Conservation (phyloP, 2,329 filamentous ascomycete species). For the Aphanocladium album region DNA sequence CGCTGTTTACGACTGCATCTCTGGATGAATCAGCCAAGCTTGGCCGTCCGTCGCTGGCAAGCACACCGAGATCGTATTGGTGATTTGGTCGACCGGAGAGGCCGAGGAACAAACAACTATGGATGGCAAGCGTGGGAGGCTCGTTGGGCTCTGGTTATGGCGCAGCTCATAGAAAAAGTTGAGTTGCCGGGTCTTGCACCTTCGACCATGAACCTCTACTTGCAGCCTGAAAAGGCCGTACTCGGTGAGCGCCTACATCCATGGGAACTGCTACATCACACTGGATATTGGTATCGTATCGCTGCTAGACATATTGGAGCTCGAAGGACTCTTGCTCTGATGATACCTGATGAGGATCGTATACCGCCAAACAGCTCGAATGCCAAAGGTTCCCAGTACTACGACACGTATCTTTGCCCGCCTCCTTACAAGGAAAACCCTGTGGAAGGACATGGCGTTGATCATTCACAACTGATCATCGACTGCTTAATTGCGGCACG, state of each 20-base stretch:
- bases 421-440: constrained; percentile 58
- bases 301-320: constrained; percentile 53
- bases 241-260: constrained; percentile 55
- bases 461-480: constrained; percentile 53
- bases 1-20: constrained; percentile 78
- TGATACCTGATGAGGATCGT: constrained; percentile 57
- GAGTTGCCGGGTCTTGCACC: constrained; percentile 46
- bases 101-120: constrained; percentile 82
- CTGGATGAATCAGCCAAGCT: constrained; percentile 72
- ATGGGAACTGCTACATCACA: constrained; percentile 61
- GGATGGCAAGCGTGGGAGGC: constrained; percentile 94
- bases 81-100: constrained; percentile 75
- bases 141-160: constrained; percentile 61
- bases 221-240: constrained; percentile 54
- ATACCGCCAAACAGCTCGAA: constrained; percentile 45
- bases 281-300: constrained; percentile 61
- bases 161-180: constrained; percentile 51
- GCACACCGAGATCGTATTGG: constrained; percentile 68
- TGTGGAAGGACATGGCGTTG: constrained; percentile 43
- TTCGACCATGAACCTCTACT: constrained; percentile 40
- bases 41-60: constrained; percentile 76
- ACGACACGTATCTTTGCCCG: constrained; percentile 64
- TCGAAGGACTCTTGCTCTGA: constrained; percentile 48
- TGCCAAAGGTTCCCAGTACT: constrained; percentile 48
- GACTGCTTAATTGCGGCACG: constrained; percentile 47